Base-by-base conservation (phyloP, 306 rosid species). In the Castanospermum australe region DNA sequence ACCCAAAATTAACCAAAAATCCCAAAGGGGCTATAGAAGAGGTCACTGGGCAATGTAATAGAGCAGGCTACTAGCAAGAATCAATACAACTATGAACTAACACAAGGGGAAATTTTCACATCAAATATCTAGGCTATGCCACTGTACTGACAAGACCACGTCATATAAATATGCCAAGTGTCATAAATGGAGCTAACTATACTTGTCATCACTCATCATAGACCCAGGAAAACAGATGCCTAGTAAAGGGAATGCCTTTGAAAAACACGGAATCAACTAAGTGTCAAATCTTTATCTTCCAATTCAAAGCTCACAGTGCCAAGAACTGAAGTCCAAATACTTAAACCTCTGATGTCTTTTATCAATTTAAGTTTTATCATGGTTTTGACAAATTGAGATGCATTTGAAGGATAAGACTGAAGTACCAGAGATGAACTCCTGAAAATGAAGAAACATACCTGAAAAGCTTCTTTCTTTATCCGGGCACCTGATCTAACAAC, bases 401-500 rank as follows among this genome's bases (percentile, higher is more conserved):
- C 48, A 57, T 52, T 44, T 45, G 79, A 61, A 24, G 36, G 56
- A 62, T n/a, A 7, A n/a, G 52, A 61, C n/a, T 17, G 22, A 33
- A 65, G 22, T 28, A 56, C 39, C 32, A 70, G 42, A 56, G 63
- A 63, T 13, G 21, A 28, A 72, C 33, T 25, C 38, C 35, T 17
- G 41, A 22, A 57, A 36, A 79, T 28, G 50, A 35, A 73, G 36
- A 71, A 33, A 67, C 15, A 17, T 62, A 94, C 97, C 92, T 85
- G 85, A 55, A 71, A 35, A 42, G 84, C 92, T 18, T 81, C 81
- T 75, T 84, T 93, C 84, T 83, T 93, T 63, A 93, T 60, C 81
- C 89, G 86, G 38, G 94, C 93, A 62, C 96, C 98, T 8, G 78
- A 62, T 24, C 85, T 88, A 39, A 93, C 83, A 64, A 79, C 83